Evolutionary conservation across 169 alveolate genomes (phyloP).

Genomic region (Besnoitia besnoiti): DNA sequence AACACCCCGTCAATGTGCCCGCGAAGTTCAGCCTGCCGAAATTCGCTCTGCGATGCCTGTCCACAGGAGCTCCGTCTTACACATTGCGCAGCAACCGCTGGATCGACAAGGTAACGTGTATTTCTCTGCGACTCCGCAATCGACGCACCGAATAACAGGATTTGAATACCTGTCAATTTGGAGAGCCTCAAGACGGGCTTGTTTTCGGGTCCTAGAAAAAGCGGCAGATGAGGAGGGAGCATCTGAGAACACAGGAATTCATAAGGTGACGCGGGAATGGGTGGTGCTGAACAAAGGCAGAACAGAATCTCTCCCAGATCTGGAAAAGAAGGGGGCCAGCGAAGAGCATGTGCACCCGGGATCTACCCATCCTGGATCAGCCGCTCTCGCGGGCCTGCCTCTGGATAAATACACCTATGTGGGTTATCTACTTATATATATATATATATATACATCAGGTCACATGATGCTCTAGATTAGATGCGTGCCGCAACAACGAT

Average conservation of each 20-base stretch:
- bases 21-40: conserved; percentile 30
- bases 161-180: not conserved
- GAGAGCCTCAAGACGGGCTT: conserved; percentile 26
- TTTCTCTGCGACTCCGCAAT: conserved; percentile 30
- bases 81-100: not conserved
- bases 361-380: too few relatives aligned
- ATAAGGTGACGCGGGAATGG: too few relatives aligned
- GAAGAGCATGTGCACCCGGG: too few relatives aligned
- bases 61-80: not conserved
- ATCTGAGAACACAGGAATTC: conserved; percentile 9
- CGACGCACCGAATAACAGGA: conserved; percentile 5
- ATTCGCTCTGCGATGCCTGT: not conserved
- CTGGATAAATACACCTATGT: too few relatives aligned
- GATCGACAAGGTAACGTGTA: conserved; percentile 2
- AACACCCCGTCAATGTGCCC: conserved; percentile 23
- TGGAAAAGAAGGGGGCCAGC: too few relatives aligned
- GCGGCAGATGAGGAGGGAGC: conserved; percentile 14
- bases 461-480: too few relatives aligned
- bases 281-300: too few relatives aligned
- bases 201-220: conserved; percentile 36
- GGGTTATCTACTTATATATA: too few relatives aligned
- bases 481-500: too few relatives aligned
- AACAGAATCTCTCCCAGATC: too few relatives aligned
- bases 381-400: too few relatives aligned
- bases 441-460: too few relatives aligned